A percentile compares a stretch with the other conserved stretches of the same genome.
Evolutionary conservation across 495 filamentous ascomycete species (phyloP).

Genomic region (Lindgomyces ingoldianus): DNA sequence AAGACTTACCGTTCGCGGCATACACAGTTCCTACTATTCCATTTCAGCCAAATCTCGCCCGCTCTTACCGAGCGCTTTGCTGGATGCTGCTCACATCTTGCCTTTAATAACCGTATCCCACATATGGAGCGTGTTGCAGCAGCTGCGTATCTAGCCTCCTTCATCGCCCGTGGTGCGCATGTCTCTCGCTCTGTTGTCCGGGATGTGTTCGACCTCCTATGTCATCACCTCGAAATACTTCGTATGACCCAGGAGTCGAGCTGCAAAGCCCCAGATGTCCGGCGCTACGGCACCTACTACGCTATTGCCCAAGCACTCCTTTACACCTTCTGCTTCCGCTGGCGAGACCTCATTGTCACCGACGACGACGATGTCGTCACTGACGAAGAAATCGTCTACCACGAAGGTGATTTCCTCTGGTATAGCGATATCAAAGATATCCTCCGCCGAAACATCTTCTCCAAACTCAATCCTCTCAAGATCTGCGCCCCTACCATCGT

Average conservation of each 20-base stretch:
- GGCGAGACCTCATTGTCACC: conserved; percentile 77
- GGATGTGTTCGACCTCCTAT: conserved; percentile 73
- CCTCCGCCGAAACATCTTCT: conserved; percentile 73
- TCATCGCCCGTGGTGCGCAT: conserved; percentile 82
- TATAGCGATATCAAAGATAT: conserved; percentile 68
- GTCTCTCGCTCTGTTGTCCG: conserved; percentile 73
- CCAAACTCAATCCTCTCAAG: conserved; percentile 89
- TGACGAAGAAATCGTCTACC: conserved; percentile 54
- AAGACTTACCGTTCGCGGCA: conserved; percentile 86
- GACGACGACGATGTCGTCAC: conserved; percentile 52
- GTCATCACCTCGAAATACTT: conserved; percentile 69
- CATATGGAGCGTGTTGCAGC: conserved; percentile 75
- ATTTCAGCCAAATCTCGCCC: conserved; percentile 79
- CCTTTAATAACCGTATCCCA: conserved; percentile 63
- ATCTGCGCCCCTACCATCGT: conserved; percentile 94
- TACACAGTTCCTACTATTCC: conserved; percentile 89
- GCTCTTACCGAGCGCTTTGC: conserved; percentile 76
- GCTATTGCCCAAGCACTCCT: conserved; percentile 80
- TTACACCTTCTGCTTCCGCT: conserved; percentile 98
- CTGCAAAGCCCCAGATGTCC: conserved; percentile 81
- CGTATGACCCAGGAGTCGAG: conserved; percentile 61
- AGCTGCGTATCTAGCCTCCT: conserved; percentile 90
- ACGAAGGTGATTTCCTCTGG: conserved; percentile 70
- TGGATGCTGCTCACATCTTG: conserved; percentile 70
- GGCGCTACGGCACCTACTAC: conserved; percentile 82